Percentiles rank a stretch among this genome's conserved stretches.
These are phyloP conservation scores for Aspergillus sergii DNA, from an alignment of 2,329 filamentous ascomycete species.

Conservation along the genomic window DNA sequence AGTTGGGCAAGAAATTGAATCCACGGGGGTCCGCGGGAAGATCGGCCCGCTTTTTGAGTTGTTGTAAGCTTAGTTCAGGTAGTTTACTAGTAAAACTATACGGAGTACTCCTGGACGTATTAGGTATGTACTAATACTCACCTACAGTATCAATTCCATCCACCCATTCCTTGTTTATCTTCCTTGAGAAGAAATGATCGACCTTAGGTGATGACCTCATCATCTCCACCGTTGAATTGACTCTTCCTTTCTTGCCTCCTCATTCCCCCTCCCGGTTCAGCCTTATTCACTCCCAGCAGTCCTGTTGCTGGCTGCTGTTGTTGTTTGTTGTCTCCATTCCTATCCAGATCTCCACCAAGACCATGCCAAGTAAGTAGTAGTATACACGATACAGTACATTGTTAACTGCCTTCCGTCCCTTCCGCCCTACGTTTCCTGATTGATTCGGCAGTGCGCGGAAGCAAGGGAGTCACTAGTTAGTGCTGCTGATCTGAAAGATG, in stretches of 20 bases:
- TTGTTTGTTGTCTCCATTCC: neutral
- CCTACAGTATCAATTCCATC: neutral
- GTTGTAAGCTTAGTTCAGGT: neutral
- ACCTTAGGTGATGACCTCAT: neutral
- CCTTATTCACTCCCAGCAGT: too few relatives aligned
- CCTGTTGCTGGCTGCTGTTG: neutral
- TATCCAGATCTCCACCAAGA: neutral
- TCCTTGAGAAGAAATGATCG: neutral
- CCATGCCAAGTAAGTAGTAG: neutral
- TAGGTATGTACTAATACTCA: neutral
- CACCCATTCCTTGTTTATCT: neutral
- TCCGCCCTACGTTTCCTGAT: slow-evolving; percentile 17
- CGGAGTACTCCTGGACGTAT: too few relatives aligned
- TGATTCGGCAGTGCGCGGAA: slow-evolving; percentile 26
- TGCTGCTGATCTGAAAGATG: slow-evolving; percentile 16
- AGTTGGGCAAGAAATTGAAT: neutral
- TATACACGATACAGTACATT: neutral
- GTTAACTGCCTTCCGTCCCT: slow-evolving; percentile 14
- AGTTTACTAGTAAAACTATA: neutral
- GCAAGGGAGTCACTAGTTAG: slow-evolving; percentile 8
- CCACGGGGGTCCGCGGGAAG: neutral
- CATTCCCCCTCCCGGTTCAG: neutral
- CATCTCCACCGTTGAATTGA: neutral
- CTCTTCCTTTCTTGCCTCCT: neutral
- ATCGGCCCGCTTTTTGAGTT: neutral